Conservation (phyloP, 805 yeast genomes). For the Starmerella floricola region DNA sequence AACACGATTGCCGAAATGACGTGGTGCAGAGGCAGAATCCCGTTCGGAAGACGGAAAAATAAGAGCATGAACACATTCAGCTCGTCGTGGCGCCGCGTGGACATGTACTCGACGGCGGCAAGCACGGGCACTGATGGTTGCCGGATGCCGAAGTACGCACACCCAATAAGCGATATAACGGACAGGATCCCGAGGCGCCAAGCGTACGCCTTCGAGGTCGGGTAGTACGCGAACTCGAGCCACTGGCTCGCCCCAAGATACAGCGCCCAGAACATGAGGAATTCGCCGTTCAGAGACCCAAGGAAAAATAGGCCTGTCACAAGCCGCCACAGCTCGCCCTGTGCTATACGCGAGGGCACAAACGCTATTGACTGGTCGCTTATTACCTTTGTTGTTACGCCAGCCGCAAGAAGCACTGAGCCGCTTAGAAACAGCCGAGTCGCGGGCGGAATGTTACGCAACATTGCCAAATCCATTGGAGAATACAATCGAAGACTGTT, state of each 20-base stretch:
- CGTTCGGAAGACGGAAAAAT: constrained; percentile 36
- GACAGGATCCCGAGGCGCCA: constrained; percentile 23
- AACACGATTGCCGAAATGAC: constrained; percentile 18
- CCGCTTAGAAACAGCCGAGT: constrained; percentile 33
- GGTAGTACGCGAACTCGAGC: constrained; percentile 30
- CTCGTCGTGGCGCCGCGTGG: constrained; percentile 37
- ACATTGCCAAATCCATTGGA: constrained; percentile 13
- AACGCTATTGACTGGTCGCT: constrained; percentile 11
- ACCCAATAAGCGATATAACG: constrained; percentile 24
- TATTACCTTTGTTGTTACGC: constrained; percentile 4
- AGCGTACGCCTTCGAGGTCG: constrained; percentile 4
- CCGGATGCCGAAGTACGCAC: constrained; percentile 26
- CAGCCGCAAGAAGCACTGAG: constrained; percentile 25
- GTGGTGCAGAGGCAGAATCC: constrained; percentile 30
- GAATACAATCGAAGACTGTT: too few species aligned
- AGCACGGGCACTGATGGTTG: constrained; percentile 29
- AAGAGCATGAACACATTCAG: constrained; percentile 32
- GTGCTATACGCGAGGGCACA: constrained; percentile 10
- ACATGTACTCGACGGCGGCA: constrained; percentile 33
- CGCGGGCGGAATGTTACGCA: constrained; percentile 36
- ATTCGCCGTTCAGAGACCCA: constrained; percentile 6
- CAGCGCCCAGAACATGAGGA: constrained; percentile 1
- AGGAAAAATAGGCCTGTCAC: constrained; percentile 14
- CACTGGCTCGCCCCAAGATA: constrained; percentile 18
- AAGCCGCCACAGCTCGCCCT: constrained; percentile 18